A percentile compares a stretch with the other conserved stretches of the same genome.
These are phyloP conservation scores for Rutstroemia sp. DNA, from an alignment of 2,329 filamentous ascomycete genomes.

Conservation along the genomic window DNA sequence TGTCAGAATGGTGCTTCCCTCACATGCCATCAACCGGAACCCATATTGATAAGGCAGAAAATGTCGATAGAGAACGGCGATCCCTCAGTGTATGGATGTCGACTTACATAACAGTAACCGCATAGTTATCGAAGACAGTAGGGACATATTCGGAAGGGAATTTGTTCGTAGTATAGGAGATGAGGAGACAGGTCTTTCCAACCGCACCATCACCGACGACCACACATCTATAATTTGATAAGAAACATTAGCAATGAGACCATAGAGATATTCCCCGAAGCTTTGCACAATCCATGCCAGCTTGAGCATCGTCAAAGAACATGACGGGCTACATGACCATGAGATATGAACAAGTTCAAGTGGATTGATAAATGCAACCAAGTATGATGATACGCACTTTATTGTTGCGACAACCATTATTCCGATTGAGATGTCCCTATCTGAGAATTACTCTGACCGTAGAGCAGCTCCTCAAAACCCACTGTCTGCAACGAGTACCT, in stretches of 20 bases:
- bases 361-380: not conserved
- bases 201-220: conserved; percentile 99
- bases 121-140: conserved; percentile 99
- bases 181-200: conserved; percentile 97
- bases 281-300: not conserved
- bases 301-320: not conserved
- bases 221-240: conserved; percentile 64
- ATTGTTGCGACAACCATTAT: conserved; percentile 51
- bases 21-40: not conserved
- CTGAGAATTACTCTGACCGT: too few relatives aligned
- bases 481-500: not conserved
- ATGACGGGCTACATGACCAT: not conserved
- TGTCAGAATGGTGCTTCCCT: conserved; percentile 9
- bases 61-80: not conserved
- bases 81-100: too few relatives aligned
- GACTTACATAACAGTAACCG: conserved; percentile 97
- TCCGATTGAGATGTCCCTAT: conserved; percentile 2
- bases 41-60: not conserved
- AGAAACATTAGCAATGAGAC: not conserved
- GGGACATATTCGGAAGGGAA: conserved; percentile 99
- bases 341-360: conserved; percentile 3
- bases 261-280: not conserved
- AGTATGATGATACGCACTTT: conserved; percentile 42
- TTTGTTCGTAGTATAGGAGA: conserved; percentile 99
- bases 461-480: not conserved